A percentile compares a stretch with the other conserved stretches of the same genome.
Evolutionary conservation across 345 rosid genomes (phyloP).

Genomic region (Camelina hispida): DNA sequence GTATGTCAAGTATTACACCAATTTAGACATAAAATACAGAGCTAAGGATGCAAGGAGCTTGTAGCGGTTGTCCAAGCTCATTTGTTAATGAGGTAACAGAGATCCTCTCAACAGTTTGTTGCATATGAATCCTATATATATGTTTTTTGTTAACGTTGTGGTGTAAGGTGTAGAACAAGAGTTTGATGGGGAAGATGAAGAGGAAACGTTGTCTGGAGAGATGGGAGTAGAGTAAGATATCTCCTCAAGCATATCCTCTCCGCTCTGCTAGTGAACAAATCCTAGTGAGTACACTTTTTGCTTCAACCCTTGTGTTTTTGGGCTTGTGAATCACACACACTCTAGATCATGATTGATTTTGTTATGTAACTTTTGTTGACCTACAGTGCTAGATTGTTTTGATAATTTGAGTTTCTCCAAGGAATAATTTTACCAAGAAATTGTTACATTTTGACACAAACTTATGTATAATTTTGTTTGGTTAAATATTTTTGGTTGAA

Average conservation of each 20-base stretch:
- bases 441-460: too few relatives aligned
- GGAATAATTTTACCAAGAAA: not conserved
- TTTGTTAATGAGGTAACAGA: conserved; percentile 87
- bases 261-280: conserved; percentile 35
- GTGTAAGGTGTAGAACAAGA: conserved; percentile 80
- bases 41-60: conserved; percentile 95
- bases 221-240: conserved; percentile 49
- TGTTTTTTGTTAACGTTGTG: not conserved
- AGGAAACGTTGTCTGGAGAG: conserved; percentile 55
- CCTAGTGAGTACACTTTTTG: conserved; percentile 22
- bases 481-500: not conserved
- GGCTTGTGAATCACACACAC: conserved; percentile 4
- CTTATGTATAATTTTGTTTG: not conserved
- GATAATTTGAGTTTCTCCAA: not conserved
- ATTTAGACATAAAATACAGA: not conserved
- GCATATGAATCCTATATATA: not conserved
- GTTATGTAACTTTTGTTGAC: conserved; percentile 24
- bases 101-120: conserved; percentile 4
- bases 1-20: too few relatives aligned
- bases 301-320: conserved; percentile 1
- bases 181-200: conserved; percentile 72
- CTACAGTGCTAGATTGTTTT: not conserved
- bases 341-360: conserved; percentile 14
- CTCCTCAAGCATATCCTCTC: conserved; percentile 14
- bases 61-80: conserved; percentile 98